Conservation (phyloP, 257 asterid species). For the Henckelia pumila region DNA sequence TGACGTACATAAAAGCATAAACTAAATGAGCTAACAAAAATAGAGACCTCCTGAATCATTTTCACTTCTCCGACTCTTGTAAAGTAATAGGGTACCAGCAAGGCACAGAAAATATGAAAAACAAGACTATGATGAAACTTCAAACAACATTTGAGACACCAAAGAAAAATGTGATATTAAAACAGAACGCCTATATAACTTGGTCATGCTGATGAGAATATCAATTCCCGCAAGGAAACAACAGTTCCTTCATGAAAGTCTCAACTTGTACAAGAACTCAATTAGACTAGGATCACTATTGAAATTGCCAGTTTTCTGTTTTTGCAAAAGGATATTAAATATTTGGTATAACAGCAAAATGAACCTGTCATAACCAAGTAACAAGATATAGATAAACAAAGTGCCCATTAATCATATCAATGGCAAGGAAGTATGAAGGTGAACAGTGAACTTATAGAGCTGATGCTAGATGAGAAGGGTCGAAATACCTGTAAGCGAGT, state of each 20-base stretch:
- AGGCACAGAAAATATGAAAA: not conserved
- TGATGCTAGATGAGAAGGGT: not conserved
- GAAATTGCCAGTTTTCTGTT: not conserved
- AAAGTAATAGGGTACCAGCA: too few species aligned
- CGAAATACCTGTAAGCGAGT: constrained; percentile 79
- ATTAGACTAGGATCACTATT: not conserved
- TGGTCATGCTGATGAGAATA: constrained; percentile 5
- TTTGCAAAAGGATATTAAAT: too few species aligned
- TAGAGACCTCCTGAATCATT: not conserved
- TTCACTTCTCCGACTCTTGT: constrained; percentile 7
- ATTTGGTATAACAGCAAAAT: constrained; percentile 1
- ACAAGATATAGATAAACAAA: not conserved
- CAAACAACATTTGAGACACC: not conserved
- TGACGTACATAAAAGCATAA: constrained; percentile 32
- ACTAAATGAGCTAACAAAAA: constrained; percentile 13
- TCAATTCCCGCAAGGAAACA: not conserved
- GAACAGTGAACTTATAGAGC: constrained; percentile 2
- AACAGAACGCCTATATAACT: not conserved
- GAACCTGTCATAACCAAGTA: constrained; percentile 6
- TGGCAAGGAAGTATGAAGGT: constrained; percentile 2
- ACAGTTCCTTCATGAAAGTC: not conserved
- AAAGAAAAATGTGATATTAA: not conserved
- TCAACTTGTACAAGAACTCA: not conserved
- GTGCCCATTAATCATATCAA: not conserved
- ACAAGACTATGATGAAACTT: not conserved